These are phyloP conservation scores for Dunaliella primolecta DNA, from an alignment of 139 green algal genomes.

Conservation along the genomic window DNA sequence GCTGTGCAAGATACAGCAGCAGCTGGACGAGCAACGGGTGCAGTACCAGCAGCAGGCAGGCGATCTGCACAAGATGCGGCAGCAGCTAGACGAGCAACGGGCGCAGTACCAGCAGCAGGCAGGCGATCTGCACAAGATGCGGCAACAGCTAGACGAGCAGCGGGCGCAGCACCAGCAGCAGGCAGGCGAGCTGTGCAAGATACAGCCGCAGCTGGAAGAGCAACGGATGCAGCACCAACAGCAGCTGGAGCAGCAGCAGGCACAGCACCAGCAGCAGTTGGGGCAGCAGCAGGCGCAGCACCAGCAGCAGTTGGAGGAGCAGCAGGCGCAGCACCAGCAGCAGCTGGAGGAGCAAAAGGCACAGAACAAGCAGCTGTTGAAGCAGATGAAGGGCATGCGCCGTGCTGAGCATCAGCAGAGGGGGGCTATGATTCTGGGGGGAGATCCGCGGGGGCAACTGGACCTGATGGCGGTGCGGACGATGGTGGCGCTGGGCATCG, in stretches of 20 bases:
- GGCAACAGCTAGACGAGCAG: too few species aligned
- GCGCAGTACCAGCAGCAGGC: too few species aligned
- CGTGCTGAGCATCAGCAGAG: too few species aligned
- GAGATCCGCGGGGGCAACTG: neutral
- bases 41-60: too few species aligned
- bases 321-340: neutral
- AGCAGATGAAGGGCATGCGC: too few species aligned
- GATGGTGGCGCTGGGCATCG: neutral
- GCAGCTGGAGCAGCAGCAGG: neutral
- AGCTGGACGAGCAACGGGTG: too few species aligned
- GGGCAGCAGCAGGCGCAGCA: neutral
- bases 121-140: neutral
- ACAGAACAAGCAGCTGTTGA: neutral
- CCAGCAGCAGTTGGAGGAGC: neutral
- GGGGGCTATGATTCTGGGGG: too few species aligned
- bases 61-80: too few species aligned
- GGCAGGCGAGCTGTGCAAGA: too few species aligned
- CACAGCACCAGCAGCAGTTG: neutral
- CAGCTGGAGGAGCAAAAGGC: neutral
- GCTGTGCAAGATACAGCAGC: too few species aligned
- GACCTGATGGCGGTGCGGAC: neutral
- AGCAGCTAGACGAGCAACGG: too few species aligned
- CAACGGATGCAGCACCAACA: neutral
- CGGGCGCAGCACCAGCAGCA: neutral
- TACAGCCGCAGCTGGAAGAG: neutral